Evolutionary conservation across 225 moss, liverwort and hornwort species (phyloP).

Genomic region (Thuidium tamariscinum): DNA sequence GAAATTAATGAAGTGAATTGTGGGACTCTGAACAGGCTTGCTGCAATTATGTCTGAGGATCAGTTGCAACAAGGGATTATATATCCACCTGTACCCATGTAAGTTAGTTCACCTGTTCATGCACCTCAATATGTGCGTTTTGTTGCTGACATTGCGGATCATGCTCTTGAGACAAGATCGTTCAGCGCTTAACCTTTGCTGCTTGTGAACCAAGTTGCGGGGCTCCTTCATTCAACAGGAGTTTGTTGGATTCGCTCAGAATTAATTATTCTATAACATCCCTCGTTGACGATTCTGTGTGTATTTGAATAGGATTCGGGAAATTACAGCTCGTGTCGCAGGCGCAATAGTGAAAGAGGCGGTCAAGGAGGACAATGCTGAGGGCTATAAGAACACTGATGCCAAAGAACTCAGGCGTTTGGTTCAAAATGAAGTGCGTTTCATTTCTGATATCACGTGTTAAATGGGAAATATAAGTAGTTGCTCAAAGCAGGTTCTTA

Average conservation of each 20-base stretch:
- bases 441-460: neutral
- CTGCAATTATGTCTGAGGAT: constrained; percentile 75
- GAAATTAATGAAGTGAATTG: neutral
- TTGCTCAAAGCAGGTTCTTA: neutral
- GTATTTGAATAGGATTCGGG: constrained; percentile 55
- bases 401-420: constrained; percentile 52
- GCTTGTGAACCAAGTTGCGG: neutral
- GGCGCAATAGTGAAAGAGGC: constrained; percentile 79
- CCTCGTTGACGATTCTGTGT: constrained; percentile 2
- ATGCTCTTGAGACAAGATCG: neutral
- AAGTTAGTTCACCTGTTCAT: neutral
- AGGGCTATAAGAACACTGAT: constrained; percentile 53
- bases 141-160: neutral
- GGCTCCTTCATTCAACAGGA: neutral
- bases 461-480: neutral
- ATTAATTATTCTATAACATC: neutral
- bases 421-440: constrained; percentile 34
- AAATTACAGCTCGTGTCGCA: constrained; percentile 83
- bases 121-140: neutral
- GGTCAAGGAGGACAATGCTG: constrained; percentile 65
- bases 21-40: constrained; percentile 49
- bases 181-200: neutral
- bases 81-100: constrained; percentile 81
- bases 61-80: constrained; percentile 66
- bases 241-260: neutral